phyloP scores from a whole-genome alignment of 176 grass and related monocot species.

The Phyllostachys edulis region DNA sequence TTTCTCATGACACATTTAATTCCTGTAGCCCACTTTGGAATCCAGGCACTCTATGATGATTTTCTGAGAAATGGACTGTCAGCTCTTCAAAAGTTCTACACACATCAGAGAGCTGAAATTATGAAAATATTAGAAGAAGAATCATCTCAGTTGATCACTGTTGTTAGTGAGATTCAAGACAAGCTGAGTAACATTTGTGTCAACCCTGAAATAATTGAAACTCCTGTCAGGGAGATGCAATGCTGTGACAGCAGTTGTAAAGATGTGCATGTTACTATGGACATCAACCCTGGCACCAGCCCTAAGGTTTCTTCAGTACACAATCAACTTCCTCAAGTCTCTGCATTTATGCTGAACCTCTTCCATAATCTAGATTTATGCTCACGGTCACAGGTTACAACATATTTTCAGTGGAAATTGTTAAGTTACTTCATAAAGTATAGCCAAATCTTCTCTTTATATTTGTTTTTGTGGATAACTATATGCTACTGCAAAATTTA shows the following conservation, averaged over 20 bases:
- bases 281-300: constrained; percentile 34
- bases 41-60: constrained; percentile 63
- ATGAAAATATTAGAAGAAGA: constrained; percentile 75
- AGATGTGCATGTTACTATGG: constrained; percentile 75
- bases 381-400: background rate
- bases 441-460: background rate
- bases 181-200: constrained; percentile 50
- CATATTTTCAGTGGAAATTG: background rate
- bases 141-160: constrained; percentile 49
- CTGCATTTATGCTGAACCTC: constrained; percentile 23
- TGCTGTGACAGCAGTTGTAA: constrained; percentile 62
- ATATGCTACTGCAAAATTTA: background rate
- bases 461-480: background rate
- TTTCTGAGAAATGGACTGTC: constrained; percentile 56
- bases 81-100: constrained; percentile 44
- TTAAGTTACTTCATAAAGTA: constrained; percentile 13
- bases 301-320: constrained; percentile 48
- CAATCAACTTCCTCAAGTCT: constrained; percentile 7
- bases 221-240: constrained; percentile 35
- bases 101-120: constrained; percentile 60
- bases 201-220: constrained; percentile 33
- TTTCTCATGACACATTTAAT: constrained; percentile 16
- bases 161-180: constrained; percentile 58
- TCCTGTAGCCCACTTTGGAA: constrained; percentile 14
- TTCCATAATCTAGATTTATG: background rate